Evolutionary conservation across 176 grass and related monocot genomes (phyloP).

Genomic region (Otatea glauca): DNA sequence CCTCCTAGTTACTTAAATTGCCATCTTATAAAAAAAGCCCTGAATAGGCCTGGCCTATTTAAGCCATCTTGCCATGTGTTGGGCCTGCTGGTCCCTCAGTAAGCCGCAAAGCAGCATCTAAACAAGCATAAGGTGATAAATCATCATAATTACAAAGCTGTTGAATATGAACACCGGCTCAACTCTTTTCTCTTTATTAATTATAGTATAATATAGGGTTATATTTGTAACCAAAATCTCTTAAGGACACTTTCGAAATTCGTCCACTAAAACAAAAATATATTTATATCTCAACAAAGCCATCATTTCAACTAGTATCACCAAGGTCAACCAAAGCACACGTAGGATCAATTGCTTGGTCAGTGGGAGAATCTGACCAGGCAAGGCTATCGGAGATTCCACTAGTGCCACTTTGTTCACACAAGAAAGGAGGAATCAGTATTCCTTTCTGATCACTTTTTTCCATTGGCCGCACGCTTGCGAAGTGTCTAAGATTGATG

Average conservation of each 20-base stretch:
- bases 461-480: neutral
- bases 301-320: neutral
- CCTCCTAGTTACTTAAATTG: too few species aligned
- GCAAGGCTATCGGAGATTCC: slow-evolving; percentile 39
- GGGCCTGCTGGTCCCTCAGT: neutral
- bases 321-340: neutral
- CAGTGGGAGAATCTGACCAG: neutral
- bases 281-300: too few species aligned
- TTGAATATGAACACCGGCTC: too few species aligned
- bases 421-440: slow-evolving; percentile 17
- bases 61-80: neutral
- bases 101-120: neutral
- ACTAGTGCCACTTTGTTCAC: slow-evolving; percentile 25
- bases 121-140: neutral
- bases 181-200: too few species aligned
- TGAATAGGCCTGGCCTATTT: neutral
- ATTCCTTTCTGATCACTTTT: neutral
- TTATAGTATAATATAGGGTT: too few species aligned
- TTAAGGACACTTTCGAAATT: too few species aligned
- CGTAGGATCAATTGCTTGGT: neutral
- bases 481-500: slow-evolving; percentile 23
- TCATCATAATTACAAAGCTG: too few species aligned
- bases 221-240: too few species aligned
- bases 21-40: neutral
- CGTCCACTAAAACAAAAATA: too few species aligned